phyloP scores from a whole-genome alignment of 179 eudicot genomes.

The Silene coronaria region DNA sequence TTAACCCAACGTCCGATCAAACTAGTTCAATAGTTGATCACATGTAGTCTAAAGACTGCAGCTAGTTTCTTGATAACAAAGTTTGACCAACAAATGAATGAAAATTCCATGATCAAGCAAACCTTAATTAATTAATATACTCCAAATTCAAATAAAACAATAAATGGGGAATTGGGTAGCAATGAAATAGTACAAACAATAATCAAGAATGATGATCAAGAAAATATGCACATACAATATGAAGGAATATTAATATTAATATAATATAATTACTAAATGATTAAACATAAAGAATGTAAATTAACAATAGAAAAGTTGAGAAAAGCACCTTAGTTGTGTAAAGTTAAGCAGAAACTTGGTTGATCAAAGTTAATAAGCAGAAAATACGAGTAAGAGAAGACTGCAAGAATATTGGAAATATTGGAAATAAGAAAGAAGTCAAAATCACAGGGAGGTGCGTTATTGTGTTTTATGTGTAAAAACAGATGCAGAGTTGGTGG shows the following conservation, averaged over 20 bases:
- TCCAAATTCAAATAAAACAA: background rate
- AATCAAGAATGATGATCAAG: background rate
- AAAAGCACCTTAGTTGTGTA: background rate
- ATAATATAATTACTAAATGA: background rate
- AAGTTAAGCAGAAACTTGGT: background rate
- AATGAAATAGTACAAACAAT: background rate
- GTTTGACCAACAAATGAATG: background rate
- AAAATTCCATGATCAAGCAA: background rate
- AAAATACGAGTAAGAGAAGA: background rate
- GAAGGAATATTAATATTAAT: background rate
- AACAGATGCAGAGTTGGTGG: background rate
- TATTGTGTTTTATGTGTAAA: background rate
- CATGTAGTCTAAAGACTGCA: background rate
- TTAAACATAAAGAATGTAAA: no score
- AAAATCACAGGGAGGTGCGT: background rate
- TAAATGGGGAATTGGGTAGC: background rate
- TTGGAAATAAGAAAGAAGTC: background rate
- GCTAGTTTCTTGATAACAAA: background rate
- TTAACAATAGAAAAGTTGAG: background rate
- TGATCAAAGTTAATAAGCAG: background rate
- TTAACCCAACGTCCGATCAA: background rate
- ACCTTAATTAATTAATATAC: background rate
- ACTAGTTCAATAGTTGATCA: background rate
- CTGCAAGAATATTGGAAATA: background rate
- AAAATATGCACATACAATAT: background rate